Evolutionary conservation across 2,329 filamentous ascomycete genomes (phyloP).

Genomic region (Fusarium luffae): DNA sequence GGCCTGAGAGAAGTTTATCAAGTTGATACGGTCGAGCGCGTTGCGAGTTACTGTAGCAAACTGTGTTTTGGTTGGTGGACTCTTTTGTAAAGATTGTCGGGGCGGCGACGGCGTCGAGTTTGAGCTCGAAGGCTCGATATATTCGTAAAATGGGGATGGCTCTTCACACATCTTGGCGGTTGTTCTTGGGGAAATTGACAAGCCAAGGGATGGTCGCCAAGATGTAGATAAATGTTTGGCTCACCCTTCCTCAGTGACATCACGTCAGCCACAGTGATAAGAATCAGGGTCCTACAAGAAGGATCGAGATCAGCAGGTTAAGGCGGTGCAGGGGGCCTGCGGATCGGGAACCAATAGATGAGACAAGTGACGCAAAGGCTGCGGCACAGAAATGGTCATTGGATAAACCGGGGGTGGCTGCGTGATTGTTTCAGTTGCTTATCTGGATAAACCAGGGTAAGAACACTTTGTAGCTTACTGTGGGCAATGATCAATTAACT

Average conservation of each 20-base stretch:
- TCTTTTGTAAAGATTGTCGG: background rate
- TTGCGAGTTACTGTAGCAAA: constrained; percentile 11
- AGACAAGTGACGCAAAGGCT: background rate
- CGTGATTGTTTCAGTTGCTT: background rate
- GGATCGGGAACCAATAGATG: background rate
- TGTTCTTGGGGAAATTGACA: rapidly evolving
- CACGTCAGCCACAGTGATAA: constrained; percentile 15
- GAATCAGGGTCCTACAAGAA: background rate
- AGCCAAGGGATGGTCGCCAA: background rate
- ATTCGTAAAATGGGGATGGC: background rate
- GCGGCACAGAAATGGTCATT: background rate
- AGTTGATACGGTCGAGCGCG: constrained; percentile 4
- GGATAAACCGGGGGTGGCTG: background rate
- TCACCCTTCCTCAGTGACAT: background rate
- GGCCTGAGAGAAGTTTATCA: constrained; percentile 13
- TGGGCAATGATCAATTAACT: background rate
- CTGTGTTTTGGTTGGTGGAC: background rate
- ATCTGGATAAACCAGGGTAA: background rate
- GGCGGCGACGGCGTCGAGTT: constrained; percentile 3
- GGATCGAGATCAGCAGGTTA: background rate
- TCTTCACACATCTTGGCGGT: constrained; percentile 7
- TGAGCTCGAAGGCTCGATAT: background rate
- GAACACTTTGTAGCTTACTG: background rate
- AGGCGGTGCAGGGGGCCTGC: constrained; percentile 11
- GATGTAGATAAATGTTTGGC: background rate